Evolutionary conservation across 352 stramenopile species (phyloP).

Genomic region (Phytophthora sojae): DNA sequence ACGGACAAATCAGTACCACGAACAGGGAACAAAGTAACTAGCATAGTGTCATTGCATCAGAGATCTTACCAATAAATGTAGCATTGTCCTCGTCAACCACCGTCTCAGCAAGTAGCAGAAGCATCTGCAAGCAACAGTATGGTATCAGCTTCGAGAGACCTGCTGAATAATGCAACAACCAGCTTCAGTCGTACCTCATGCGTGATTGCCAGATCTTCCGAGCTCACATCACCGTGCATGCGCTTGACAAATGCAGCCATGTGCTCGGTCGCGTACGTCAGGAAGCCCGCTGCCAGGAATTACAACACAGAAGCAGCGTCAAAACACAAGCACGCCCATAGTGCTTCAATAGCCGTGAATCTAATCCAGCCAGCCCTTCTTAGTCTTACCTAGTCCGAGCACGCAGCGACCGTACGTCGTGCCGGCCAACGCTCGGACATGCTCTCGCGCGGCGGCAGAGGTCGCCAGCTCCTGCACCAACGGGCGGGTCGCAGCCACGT

Average conservation of each 20-base stretch:
- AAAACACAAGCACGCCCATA: background rate
- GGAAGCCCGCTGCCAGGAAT: slow-evolving; percentile 62
- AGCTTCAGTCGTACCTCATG: slow-evolving; percentile 34
- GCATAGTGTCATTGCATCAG: background rate
- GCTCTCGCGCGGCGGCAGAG: slow-evolving; percentile 35
- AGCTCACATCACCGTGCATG: slow-evolving; percentile 20
- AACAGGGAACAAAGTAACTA: background rate
- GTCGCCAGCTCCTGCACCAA: slow-evolving; percentile 34
- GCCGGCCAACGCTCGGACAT: slow-evolving; percentile 34
- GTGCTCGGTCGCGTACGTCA: slow-evolving; percentile 56
- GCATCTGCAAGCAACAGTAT: slow-evolving; percentile 10
- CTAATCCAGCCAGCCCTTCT: background rate
- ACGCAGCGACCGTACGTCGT: slow-evolving; percentile 77
- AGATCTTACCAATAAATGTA: slow-evolving; percentile 66
- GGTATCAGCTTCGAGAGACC: background rate
- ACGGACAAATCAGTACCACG: background rate
- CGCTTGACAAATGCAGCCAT: slow-evolving; percentile 57
- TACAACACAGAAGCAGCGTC: slow-evolving; percentile 10
- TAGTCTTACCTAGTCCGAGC: slow-evolving; percentile 68
- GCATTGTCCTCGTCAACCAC: slow-evolving; percentile 86
- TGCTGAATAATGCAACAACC: background rate
- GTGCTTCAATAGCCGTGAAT: background rate
- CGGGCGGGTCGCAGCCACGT: slow-evolving; percentile 39
- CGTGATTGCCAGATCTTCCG: slow-evolving; percentile 48
- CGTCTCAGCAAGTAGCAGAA: slow-evolving; percentile 53